A percentile compares a stretch with the other conserved stretches of the same genome.
Evolutionary conservation across 2,329 filamentous ascomycete genomes (phyloP).

Genomic region (Diaporthe longicolla): DNA sequence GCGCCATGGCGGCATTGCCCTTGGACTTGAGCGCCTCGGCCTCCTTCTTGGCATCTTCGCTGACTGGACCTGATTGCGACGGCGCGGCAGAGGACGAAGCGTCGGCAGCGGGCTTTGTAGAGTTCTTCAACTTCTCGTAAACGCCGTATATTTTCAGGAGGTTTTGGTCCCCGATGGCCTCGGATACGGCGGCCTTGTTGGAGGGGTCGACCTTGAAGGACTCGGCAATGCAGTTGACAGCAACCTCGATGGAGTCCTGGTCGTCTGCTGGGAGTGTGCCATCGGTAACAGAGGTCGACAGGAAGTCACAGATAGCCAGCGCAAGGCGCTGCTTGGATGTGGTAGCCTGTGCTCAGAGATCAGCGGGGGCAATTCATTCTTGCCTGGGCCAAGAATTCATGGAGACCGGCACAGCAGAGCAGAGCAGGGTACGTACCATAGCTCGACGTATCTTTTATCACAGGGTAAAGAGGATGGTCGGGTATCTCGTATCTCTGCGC

Average conservation of each 20-base stretch:
- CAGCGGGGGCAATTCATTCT: conserved; percentile 28
- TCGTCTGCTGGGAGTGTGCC: conserved; percentile 91
- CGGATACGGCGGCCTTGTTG: conserved; percentile 78
- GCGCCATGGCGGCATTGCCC: conserved; percentile 94
- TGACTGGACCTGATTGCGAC: conserved; percentile 52
- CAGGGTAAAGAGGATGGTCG: not conserved
- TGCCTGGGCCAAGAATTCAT: not conserved
- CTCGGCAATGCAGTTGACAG: conserved; percentile 93
- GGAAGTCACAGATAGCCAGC: conserved; percentile 97
- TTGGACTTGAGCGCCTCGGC: conserved; percentile 91
- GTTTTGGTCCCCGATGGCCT: conserved; percentile 88
- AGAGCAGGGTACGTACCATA: conserved; percentile 31
- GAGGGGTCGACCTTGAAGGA: conserved; percentile 94
- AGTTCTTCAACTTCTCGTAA: conserved; percentile 91
- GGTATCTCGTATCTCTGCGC: not conserved
- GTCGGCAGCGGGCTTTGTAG: conserved; percentile 54
- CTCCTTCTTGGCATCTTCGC: conserved; percentile 78
- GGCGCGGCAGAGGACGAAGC: conserved; percentile 60
- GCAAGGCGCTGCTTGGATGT: conserved; percentile 86
- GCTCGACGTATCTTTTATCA: not conserved
- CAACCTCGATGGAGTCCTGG: conserved; percentile 93
- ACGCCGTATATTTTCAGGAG: conserved; percentile 93
- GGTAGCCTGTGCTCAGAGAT: conserved; percentile 53
- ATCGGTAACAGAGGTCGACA: conserved; percentile 85
- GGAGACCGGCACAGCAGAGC: not conserved